Base-by-base conservation (phyloP, 495 filamentous ascomycete species). In the Neurospora hispaniola region DNA sequence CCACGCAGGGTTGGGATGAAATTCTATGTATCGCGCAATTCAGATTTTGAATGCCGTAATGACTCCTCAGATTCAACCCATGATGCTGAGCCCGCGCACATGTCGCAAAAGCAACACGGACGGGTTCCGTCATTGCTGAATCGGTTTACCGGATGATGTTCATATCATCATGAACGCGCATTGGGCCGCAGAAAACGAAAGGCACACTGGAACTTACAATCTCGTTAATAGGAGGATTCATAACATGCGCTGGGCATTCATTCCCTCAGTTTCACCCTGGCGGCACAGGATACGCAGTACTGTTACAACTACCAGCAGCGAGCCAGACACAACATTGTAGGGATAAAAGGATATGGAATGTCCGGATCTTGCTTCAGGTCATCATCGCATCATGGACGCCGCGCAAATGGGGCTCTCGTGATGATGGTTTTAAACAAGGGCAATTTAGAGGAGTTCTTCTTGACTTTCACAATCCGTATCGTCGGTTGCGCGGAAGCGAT, bases 371-470 rank as follows among this genome's bases (percentile, higher is more conserved):
- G 84, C 78, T 86, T 91, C 88, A 97, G 95, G 95, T 98, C 94
- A 94, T 97, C 95, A 94, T 82, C 93, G 89, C 86, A 89, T 98
- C 95, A 94, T 98, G 95, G 93, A 82, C 86, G 90, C 90, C 79
- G 76, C 80, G 72, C 93, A 81, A 86, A 80, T 77, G 87, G 85
- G 90, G 90, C 93, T 92, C 95, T 98, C 95, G 92, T 93, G 91
- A 93, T 90, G 89, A 98, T 94, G 95, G 95, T 98, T 98, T 98
- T 98, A 93, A 88, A 73, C 93, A 90, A 92, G 89, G 91, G 89
- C 85, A 73, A 75, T 75, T 85, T 84, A 69, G 74, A 72, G 74
- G 73, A 83, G 84, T 85, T 74, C 74, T 81, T 85, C 84, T 84
- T 79, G 83, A 86, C 95, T 66, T 62, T 87, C 89, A 93, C 90